Base-by-base conservation (phyloP, 495 filamentous ascomycete species). In the Stereocaulon alpinum region DNA sequence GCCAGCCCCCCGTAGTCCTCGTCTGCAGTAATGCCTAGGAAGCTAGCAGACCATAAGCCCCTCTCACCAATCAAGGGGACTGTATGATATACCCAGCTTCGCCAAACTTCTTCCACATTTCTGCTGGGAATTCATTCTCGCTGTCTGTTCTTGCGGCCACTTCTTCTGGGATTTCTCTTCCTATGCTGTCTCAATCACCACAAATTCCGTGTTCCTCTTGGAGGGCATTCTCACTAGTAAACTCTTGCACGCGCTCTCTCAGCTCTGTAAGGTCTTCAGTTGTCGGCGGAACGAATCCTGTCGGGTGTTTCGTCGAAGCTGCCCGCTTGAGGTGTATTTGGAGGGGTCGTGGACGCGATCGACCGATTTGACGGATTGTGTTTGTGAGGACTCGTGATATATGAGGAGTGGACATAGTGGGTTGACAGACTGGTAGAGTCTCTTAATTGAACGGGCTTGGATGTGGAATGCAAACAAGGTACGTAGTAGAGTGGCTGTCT, bases 81-180 rank as follows among this genome's bases (percentile, higher is more conserved):
- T 32, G 9, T 11, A 50, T 40, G 22, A 37, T 30, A 18, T 72
- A 82, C 74, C 83, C 94, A 45, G 93, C 93, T 61, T 89, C 83
- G 27, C 93, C 93, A 22, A 98, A 74, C 71, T 95, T 96, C 71
- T 79, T 77, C 93, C 93, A 98, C 88, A 98, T 94, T 11, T 87
- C 81, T 3, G 78, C 74, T 0, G 93, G 93, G 67, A 98, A 98
- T 54, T 84, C 85, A 79, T 98, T 97, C 67, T 75, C 76, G 63
- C 81, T 80, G 76, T 98, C 93, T 42, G 90, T 93, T 41, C 71
- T 74, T 22, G 86, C 79, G 30, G 93, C 56, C 68, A 96, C 78
- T 60, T 91, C 86, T 68, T 87, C 87, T 47, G 91, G 75, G 61
- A 98, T 92, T 58, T 79, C 77, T 54, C 77, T 70, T 52, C 73